Evolutionary conservation across 352 stramenopile genomes (phyloP), one percentile per base, ranked within the genome.

Genomic region (Blastocystis sp.): DNA sequence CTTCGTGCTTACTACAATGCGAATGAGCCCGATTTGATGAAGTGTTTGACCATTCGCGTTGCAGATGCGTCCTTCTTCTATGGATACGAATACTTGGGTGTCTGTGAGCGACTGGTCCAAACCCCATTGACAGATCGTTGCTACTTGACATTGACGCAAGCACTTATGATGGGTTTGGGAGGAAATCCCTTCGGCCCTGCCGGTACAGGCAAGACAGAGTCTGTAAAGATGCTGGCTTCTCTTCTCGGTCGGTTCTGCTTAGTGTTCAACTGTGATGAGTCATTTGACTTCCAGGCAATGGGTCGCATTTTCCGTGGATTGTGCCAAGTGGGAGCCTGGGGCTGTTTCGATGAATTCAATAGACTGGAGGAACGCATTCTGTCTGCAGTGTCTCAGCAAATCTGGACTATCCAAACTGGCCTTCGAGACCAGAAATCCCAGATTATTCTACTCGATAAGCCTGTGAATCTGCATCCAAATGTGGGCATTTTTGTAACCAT

Each of bases 301-400:
- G 97, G 97, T 41, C 93, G 97, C 39, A 98, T 99, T 88, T 99
- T 99, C 91, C 95, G 98, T 59, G 98, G 98, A 65, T 93, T 99
- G 54, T 99, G 96, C 76, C 97, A 99, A 94, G 96, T 99, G 59
- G 97, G 97, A 68, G 97, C 97, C 43, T 99, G 97, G 97, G 97
- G 97, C 4, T 99, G 97, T 91, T 99, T 99, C 90, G 98, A 99
- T 92, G 98, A 99, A 91, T 99, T 99, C 92, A 99, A 99, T 92
- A 94, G 98, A 76, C 94, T 99, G 9, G 96, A 99, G 91, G 97
- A 99, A 91, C 93, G 97, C 45, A 98, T 99, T 79, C 93, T 99
- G 30, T 99, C 96, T 76, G 98, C 98, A 47, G 97, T 99, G 3
- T 99, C 96, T 56, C 97, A 99, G 92, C 98, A 99, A 92, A 99